Evolutionary conservation across 192 early-diverging fungal genomes (phyloP), one percentile per base, ranked within the genome.

Genomic region (Linnemannia zychae): DNA sequence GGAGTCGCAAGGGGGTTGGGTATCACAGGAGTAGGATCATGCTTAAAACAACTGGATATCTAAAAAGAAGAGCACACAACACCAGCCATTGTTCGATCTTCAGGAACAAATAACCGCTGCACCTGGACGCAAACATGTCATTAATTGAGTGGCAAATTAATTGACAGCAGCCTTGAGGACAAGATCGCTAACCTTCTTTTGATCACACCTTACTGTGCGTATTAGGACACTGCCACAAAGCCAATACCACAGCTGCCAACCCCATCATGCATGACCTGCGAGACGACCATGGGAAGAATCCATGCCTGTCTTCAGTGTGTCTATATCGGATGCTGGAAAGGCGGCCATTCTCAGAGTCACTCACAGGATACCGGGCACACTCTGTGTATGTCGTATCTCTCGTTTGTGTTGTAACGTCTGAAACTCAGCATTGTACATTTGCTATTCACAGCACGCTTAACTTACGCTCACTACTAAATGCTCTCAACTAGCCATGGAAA

Each of bases 241-340:
- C 31, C 76, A 13, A 57, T 50, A 17, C 77, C 72, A 52, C 82
- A 90, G 77, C 80, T 95, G 78, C 93, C 93, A 16, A 84, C 88
- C 40, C 93, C 93, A 1, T 77, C 87, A 11, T 95, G 94, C 70
- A 74, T 81, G 22, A 76, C 86, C 7, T 95, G 94, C 74, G 88
- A 91, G n/a, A 88, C 90, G 22, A 78, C 90, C 4, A 75, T 88
- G 33, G 89, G 90, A 84, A 79, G 94, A 7, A 90, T 98, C 66
- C 96, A 98, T 80, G 94, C 90, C 7, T 98, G 97, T 75, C 86
- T 98, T 15, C 90, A 96, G 46, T 98, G 97, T 84, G 93, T 95
- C 46, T 93, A 81, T 80, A 88, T 95, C 37, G 96, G 94, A 4
- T 98, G 97, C 87, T 94, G 92, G 92, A 91, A 90, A 38, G 87